Conservation (phyloP, 176 grass and related monocot species). For the Tuctoria greenei region DNA sequence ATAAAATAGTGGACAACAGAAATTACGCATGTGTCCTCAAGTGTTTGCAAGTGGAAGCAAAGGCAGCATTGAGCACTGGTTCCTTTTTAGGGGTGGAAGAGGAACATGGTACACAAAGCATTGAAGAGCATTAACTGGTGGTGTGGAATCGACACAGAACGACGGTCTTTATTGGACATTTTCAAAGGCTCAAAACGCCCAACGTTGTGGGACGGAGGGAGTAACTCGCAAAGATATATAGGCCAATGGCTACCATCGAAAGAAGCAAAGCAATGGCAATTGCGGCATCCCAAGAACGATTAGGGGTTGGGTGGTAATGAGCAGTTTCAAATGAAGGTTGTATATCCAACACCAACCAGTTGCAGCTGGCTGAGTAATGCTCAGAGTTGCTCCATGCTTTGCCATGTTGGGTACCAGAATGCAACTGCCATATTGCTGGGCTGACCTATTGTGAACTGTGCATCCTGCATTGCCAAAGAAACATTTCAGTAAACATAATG, state of each 20-base stretch:
- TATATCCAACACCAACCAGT: constrained; percentile 88
- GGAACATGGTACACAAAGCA: no score
- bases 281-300: constrained; percentile 76
- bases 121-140: no score
- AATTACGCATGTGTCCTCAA: no score
- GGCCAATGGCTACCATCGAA: constrained; percentile 71
- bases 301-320: constrained; percentile 46
- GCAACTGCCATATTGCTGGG: constrained; percentile 70
- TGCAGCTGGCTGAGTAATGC: constrained; percentile 89
- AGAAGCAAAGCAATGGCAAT: constrained; percentile 81
- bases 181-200: no score
- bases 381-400: constrained; percentile 70
- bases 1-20: no score
- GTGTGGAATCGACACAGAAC: no score
- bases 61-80: no score
- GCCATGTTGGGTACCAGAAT: constrained; percentile 89
- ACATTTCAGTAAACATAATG: constrained; percentile 8
- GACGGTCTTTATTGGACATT: no score
- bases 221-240: constrained; percentile 76
- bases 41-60: no score
- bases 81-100: no score
- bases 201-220: no score
- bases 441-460: constrained; percentile 88
- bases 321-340: constrained; percentile 47
- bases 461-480: constrained; percentile 65